These are phyloP conservation scores for Eremothecium coryli DNA, from an alignment of 1,139 yeast genomes.

Conservation along the genomic window DNA sequence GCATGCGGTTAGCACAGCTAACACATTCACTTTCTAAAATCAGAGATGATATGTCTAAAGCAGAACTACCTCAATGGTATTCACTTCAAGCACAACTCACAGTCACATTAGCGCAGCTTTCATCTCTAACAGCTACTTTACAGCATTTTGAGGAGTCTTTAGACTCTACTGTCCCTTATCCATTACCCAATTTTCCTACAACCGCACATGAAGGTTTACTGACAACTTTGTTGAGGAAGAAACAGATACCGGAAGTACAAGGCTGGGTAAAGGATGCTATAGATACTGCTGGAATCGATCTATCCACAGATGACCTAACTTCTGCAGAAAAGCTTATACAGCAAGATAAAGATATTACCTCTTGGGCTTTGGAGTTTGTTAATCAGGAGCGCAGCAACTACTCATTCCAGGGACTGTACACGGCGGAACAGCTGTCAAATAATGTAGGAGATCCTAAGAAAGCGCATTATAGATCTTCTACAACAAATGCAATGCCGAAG, in stretches of 20 bases:
- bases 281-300: constrained; percentile 31
- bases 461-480: constrained; percentile 9
- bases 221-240: constrained; percentile 76
- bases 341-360: constrained; percentile 47
- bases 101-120: constrained; percentile 71
- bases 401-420: constrained; percentile 53
- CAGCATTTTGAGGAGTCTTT: constrained; percentile 53
- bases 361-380: constrained; percentile 52
- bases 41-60: constrained; percentile 35
- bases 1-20: constrained; percentile 50
- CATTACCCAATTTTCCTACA: constrained; percentile 75
- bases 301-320: constrained; percentile 14
- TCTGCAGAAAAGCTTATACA: constrained; percentile 25
- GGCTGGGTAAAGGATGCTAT: constrained; percentile 68
- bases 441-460: constrained; percentile 29
- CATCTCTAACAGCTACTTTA: constrained; percentile 60
- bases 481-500: constrained; percentile 17
- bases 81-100: constrained; percentile 73
- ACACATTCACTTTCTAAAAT: constrained; percentile 40
- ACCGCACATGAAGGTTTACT: constrained; percentile 72
- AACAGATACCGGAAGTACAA: constrained; percentile 81
- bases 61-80: constrained; percentile 33
- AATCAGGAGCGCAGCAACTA: constrained; percentile 47
- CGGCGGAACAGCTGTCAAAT: constrained; percentile 42
- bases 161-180: constrained; percentile 65